Conservation (phyloP, 2,329 filamentous ascomycete species). For the Fonsecaea monophora region DNA sequence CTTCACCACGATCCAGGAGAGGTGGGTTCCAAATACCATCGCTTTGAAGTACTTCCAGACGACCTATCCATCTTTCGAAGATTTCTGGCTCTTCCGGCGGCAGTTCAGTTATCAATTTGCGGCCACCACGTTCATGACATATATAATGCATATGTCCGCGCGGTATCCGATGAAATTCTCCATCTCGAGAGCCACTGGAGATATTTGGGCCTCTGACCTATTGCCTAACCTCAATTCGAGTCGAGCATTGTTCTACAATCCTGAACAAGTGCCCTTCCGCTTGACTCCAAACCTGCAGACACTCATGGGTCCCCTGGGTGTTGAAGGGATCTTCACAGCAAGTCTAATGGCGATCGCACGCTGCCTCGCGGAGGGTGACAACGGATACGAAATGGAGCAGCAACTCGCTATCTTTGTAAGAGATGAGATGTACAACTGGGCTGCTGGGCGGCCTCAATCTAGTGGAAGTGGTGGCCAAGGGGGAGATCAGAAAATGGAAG, state of each 20-base stretch:
- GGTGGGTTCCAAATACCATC: conserved; percentile 83
- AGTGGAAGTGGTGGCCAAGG: conserved; percentile 6
- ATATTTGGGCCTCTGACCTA: conserved; percentile 95
- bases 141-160: conserved; percentile 95
- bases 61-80: conserved; percentile 84
- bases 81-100: conserved; percentile 98
- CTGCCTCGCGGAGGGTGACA: conserved; percentile 72
- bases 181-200: conserved; percentile 84
- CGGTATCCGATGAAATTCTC: conserved; percentile 95
- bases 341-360: conserved; percentile 95
- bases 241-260: conserved; percentile 92
- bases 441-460: conserved; percentile 63
- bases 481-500: conserved; percentile 58
- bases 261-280: conserved; percentile 94
- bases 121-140: conserved; percentile 96
- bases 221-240: conserved; percentile 85
- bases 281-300: conserved; percentile 95
- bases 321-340: conserved; percentile 94
- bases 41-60: conserved; percentile 87
- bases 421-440: conserved; percentile 98
- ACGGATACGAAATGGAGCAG: conserved; percentile 79
- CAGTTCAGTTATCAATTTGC: conserved; percentile 97
- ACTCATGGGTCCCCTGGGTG: conserved; percentile 92
- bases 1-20: conserved; percentile 92
- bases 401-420: conserved; percentile 93